Evolutionary conservation across 2,329 filamentous ascomycete genomes (phyloP), one percentile per base, ranked within the genome.

Genomic region (Nigrograna mackinnonii): DNA sequence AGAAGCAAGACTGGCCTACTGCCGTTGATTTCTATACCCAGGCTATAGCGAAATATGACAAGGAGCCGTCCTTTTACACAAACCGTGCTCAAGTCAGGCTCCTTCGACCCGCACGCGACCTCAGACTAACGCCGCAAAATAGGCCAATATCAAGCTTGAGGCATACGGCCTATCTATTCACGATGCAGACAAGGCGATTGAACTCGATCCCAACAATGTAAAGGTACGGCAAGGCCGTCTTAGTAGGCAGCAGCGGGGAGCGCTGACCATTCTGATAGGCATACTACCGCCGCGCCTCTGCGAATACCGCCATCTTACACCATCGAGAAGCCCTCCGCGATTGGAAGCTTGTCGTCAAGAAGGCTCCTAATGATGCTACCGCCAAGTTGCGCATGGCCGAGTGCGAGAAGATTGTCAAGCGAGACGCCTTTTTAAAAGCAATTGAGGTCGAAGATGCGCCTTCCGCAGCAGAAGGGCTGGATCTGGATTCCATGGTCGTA

Each of bases 91-190:
- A 96, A 82, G 92, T 96, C 70, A 50, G 79, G 73, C 43, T 49
- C 38, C 36, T 32, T 33, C 17, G 14, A 36, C 40, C 44, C 21
- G 43, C 60, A 57, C 51, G 56, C 52, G 49, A 55, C 54, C 49
- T 38, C 28, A 6, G 43, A 38, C 56, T 66, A 20, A 66, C 46
- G 13, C 32, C 17, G 14, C 9, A 21, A 39, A 38, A n/a, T 37
- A 96, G 90, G 89, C 89, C 52, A 81, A 99, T 68, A 92, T 99
- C 70, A 97, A 96, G 75, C 85, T 92, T 28, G 94, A 99, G 71
- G 84, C 92, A 16, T 97, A 91, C 66, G 94, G 94, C 28, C 95
- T 92, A 73, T 91, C 94, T 18, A 87, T 97, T 58, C 79, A 85
- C 39, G 94, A 99, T 72, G 90, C 92, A 22, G 89, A 87, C 39